Percentiles rank a stretch among this genome's conserved stretches.
phyloP scores from a whole-genome alignment of 2,329 filamentous ascomycete species.

The Fusarium piperis region DNA sequence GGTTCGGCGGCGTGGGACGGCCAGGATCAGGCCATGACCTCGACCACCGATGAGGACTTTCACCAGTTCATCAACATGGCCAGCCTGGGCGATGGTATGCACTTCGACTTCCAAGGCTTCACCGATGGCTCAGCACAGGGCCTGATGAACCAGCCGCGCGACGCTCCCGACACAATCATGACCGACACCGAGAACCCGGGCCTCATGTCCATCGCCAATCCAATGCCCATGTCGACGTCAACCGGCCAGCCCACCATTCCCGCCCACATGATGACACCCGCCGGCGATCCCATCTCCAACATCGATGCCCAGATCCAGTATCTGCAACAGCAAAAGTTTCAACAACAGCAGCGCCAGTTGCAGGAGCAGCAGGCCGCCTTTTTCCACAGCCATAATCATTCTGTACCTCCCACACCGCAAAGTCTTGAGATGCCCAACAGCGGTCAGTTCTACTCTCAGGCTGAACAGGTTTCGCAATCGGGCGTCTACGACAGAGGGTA shows the following conservation, averaged over 20 bases:
- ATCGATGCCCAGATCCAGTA: constrained; percentile 74
- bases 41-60: constrained; percentile 67
- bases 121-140: constrained; percentile 50
- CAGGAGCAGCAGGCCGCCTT: constrained; percentile 67
- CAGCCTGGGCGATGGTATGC: constrained; percentile 62
- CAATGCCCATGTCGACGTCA: constrained; percentile 59
- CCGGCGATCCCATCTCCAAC: constrained; percentile 64
- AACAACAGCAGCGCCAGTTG: constrained; percentile 67
- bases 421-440: constrained; percentile 76
- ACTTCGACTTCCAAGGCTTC: constrained; percentile 70
- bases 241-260: constrained; percentile 57
- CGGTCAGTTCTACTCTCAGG: constrained; percentile 67
- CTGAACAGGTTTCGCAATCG: constrained; percentile 63
- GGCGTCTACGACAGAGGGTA: constrained; percentile 72
- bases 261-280: constrained; percentile 55
- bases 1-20: constrained; percentile 64
- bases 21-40: constrained; percentile 64
- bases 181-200: constrained; percentile 43
- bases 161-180: constrained; percentile 51
- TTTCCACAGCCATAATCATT: constrained; percentile 64
- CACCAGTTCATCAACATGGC: constrained; percentile 71
- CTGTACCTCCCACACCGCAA: constrained; percentile 82
- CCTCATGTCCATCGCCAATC: constrained; percentile 44
- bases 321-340: constrained; percentile 70
- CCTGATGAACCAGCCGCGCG: constrained; percentile 44